Base-by-base conservation (phyloP, 306 rosid genomes). In the Mimosa pudica region DNA sequence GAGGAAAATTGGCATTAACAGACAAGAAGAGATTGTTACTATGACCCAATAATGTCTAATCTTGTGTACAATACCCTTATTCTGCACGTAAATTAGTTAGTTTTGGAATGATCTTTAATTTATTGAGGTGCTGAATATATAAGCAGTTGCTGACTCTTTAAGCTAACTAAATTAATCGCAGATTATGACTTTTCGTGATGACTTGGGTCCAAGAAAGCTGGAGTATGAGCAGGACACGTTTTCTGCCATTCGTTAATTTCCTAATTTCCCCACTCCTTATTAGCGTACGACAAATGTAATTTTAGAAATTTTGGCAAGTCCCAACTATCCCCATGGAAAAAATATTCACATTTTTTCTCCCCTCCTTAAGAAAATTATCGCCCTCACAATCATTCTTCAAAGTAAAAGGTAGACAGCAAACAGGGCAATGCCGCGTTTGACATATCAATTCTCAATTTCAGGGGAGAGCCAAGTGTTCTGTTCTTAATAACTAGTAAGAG, bases 201-300 rank as follows among this genome's bases (percentile, higher is more conserved):
- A 79, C 44, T 77, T 4, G 18, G 75, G 83, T 71, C 90, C 92
- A 73, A 85, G 79, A 86, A 86, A 75, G 69, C 80, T 82, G 90
- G 94, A 78, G 48, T 70, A 48, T 62, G 88, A 79, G 67, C 65
- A 30, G 14, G 87, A 70, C 82, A 58, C 35, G 77, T 5, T 45
- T 51, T 14, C 24, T 18, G 10, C 14, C 46, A 4, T 36, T 36
- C 33, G 0, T 68, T 68, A 42, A 66, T 62, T 30, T 24, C 41
- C 18, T 76, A 17, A 45, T 70, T 75, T 35, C 36, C 42, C 47
- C 67, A 63, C 51, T 65, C 80, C 58, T 7, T 8, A 44, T 20
- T 49, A 17, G 55, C 45, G 42, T 46, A 76, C 78, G 86, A 69
- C 75, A 75, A 42, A 44, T 42, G 68, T 73, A 51, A 60, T 20